phyloP scores from a whole-genome alignment of 129 eudicot species.

The Escallonia rubra region DNA sequence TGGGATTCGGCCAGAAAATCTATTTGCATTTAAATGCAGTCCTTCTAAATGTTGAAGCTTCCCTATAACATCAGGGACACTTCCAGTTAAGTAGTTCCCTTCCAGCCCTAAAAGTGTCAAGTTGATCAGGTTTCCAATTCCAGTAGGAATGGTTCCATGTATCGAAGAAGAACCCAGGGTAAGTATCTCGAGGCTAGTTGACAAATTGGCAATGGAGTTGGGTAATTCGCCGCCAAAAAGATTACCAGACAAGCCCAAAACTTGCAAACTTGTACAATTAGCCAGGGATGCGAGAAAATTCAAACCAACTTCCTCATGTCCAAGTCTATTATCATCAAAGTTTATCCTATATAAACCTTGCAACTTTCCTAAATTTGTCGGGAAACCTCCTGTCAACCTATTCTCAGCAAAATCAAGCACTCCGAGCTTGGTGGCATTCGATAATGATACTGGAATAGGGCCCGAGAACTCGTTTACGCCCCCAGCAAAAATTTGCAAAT shows the following conservation, averaged over 20 bases:
- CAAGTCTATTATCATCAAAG: slow-evolving; percentile 1
- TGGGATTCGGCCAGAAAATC: too few relatives aligned
- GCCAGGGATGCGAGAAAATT: neutral
- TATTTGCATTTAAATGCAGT: too few relatives aligned
- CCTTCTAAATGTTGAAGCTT: too few relatives aligned
- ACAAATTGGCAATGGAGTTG: too few relatives aligned
- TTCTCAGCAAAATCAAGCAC: slow-evolving; percentile 11
- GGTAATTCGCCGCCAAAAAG: too few relatives aligned
- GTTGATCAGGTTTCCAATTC: too few relatives aligned
- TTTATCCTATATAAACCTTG: neutral
- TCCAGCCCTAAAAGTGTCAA: too few relatives aligned
- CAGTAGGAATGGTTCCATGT: too few relatives aligned
- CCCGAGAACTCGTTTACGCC: slow-evolving; percentile 18
- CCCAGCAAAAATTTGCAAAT: slow-evolving; percentile 8
- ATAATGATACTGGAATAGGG: slow-evolving; percentile 17
- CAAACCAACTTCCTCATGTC: neutral
- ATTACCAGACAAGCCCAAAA: neutral
- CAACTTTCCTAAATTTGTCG: slow-evolving; percentile 4
- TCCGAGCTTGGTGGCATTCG: slow-evolving; percentile 18
- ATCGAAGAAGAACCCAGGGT: too few relatives aligned
- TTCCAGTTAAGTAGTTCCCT: too few relatives aligned
- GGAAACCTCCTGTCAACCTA: slow-evolving; percentile 16
- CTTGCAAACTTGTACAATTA: slow-evolving; percentile 10
- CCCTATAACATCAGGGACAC: too few relatives aligned
- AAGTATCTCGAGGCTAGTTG: too few relatives aligned